Base-by-base conservation (phyloP, 2,329 filamentous ascomycete species). In the Monosporascus sp. region DNA sequence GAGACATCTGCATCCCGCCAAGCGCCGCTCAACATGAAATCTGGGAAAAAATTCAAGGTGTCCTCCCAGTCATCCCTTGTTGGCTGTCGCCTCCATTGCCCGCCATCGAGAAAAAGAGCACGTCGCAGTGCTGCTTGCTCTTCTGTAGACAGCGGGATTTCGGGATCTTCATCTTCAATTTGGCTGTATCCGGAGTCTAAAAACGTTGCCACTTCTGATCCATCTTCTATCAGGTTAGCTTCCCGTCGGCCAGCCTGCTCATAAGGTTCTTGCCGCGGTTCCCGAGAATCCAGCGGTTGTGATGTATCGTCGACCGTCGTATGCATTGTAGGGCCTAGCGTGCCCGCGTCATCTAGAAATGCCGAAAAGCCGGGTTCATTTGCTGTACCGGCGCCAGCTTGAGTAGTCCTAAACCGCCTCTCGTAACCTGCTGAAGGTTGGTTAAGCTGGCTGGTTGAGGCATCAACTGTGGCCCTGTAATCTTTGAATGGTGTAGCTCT, bases 31-130 rank as follows among this genome's bases (percentile, higher is more conserved):
- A 59, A 58, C 15, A 77, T 53, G 56, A 74, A 78, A 17, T 71
- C 65, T 1, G 79, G 78, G 18, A 75, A 70, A 57, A 82, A 81
- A 58, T 80, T 78, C 44, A 82, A 72, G 20, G 77, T 61, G 37
- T 70, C 67, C 52, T 78, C 71, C 78, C 77, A 81, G 18, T 64
- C 59, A 20, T 46, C 51, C 38, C 50, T 40, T 41, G 49, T 45
- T 20, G 26, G 11, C 47, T 14, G 11, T 37, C 11, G 24, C n/a
- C 17, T 48, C 35, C 31, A 40, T 7, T 55, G 46, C 22, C 28
- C 49, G 17, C 51, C 48, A 37, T 59, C 50, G 3, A 49, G 47
- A 35, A 70, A 69, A n/a, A 69, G 58, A 26, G 60, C 61, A 51
- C 49, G 53, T 45, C 57, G 60, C 46, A 70, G 49, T 20, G 58